Conservation (phyloP, 371 early-diverging fungal species). For the Circinella umbellata region DNA sequence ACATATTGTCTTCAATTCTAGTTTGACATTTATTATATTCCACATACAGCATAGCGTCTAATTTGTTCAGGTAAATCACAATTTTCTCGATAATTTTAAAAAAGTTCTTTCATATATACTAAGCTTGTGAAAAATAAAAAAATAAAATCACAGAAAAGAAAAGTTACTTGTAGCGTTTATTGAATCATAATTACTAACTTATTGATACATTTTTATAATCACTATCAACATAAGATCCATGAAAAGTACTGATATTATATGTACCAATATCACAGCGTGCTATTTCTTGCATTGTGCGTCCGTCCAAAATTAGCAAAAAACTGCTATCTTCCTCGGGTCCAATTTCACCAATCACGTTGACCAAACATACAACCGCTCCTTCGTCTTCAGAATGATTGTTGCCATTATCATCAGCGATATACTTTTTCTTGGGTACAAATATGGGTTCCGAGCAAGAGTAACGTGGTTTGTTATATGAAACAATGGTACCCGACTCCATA, state of each 20-base stretch:
- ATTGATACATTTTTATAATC: conserved; percentile 37
- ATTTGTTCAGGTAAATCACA: too few species aligned
- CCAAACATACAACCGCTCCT: conserved; percentile 61
- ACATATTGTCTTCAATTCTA: too few species aligned
- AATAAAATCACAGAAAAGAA: too few species aligned
- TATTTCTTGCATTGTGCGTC: conserved; percentile 54
- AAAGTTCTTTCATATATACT: too few species aligned
- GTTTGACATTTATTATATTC: too few species aligned
- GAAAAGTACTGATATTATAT: conserved; percentile 57
- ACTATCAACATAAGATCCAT: conserved; percentile 52
- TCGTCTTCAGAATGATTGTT: conserved; percentile 57
- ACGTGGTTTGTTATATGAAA: conserved; percentile 28
- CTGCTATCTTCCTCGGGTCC: conserved; percentile 34
- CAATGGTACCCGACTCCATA: conserved; percentile 23
- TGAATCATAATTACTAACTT: conserved; percentile 14
- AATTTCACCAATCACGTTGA: conserved; percentile 22
- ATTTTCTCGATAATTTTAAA: too few species aligned
- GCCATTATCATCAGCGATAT: too few species aligned
- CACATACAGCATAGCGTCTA: too few species aligned
- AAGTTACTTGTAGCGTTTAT: too few species aligned
- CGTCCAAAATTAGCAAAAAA: conserved; percentile 63
- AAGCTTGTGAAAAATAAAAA: too few species aligned
- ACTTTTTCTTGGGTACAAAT: conserved; percentile 51
- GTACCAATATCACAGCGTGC: conserved; percentile 52
- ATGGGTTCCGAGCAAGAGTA: conserved; percentile 68